Percentiles rank a stretch among this genome's conserved stretches.
phyloP scores from a whole-genome alignment of 345 rosid genomes.

The Aegle marmelos region DNA sequence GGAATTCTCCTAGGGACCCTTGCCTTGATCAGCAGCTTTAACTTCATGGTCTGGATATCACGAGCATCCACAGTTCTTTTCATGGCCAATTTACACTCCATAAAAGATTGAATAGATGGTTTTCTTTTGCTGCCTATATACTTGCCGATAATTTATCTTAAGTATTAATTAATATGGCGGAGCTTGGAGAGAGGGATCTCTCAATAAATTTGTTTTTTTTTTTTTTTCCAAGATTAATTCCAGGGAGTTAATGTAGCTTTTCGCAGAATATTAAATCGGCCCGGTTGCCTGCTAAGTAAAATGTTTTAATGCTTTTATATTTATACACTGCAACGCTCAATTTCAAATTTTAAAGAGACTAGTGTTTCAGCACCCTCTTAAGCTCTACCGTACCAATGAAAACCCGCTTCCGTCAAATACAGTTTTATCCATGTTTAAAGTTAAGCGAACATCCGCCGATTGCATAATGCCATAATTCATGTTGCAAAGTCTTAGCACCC shows the following conservation, averaged over 20 bases:
- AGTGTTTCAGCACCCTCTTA: too few species aligned
- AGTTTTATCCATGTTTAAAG: too few species aligned
- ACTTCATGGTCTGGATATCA: conserved; percentile 2
- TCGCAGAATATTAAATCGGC: background rate
- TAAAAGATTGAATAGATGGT: background rate
- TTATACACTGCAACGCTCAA: background rate
- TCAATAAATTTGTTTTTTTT: background rate
- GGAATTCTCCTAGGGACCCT: conserved; percentile 51
- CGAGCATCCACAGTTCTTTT: background rate
- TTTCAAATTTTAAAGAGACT: background rate
- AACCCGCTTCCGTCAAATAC: too few species aligned
- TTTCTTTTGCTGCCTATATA: background rate
- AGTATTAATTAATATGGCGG: background rate
- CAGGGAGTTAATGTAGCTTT: background rate
- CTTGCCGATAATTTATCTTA: background rate
- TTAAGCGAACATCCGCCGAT: too few species aligned
- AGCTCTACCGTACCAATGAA: too few species aligned
- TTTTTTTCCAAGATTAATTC: background rate
- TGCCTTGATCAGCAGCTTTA: conserved; percentile 77
- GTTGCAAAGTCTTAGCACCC: too few species aligned
- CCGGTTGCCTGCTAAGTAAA: background rate
- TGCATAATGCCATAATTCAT: too few species aligned
- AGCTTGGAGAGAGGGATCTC: background rate
- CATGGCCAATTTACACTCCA: background rate
- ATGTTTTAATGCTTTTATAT: background rate